These are phyloP conservation scores for Starmerella apis DNA, from an alignment of 805 yeast genomes.

Conservation along the genomic window DNA sequence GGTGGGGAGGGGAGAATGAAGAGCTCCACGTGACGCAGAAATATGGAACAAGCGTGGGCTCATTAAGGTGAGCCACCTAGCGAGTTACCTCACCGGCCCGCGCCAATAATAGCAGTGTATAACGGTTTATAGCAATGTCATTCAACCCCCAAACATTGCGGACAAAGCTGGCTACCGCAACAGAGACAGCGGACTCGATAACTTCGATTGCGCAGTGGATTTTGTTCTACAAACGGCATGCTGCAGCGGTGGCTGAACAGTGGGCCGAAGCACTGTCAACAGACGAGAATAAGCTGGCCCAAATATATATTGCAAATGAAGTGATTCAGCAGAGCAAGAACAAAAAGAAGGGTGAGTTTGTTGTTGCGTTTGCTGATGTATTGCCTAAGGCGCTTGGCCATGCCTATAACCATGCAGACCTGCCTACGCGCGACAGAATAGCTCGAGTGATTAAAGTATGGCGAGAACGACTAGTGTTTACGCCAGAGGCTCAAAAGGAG, in stretches of 20 bases:
- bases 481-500: conserved; percentile 28
- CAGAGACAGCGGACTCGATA: conserved; percentile 61
- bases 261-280: conserved; percentile 39
- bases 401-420: conserved; percentile 33
- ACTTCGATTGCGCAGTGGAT: conserved; percentile 65
- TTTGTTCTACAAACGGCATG: conserved; percentile 54
- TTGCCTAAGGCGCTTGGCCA: conserved; percentile 33
- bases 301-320: conserved; percentile 68
- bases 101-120: background rate
- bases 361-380: conserved; percentile 44
- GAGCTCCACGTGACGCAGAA: no score
- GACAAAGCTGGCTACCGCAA: conserved; percentile 32
- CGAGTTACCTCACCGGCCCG: no score
- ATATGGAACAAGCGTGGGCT: no score
- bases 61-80: no score
- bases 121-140: conserved; percentile 9
- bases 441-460: conserved; percentile 55
- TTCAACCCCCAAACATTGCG: conserved; percentile 24
- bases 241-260: conserved; percentile 41
- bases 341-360: conserved; percentile 47
- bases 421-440: conserved; percentile 42
- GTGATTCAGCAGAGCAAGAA: conserved; percentile 69
- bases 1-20: no score
- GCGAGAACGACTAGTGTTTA: conserved; percentile 50
- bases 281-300: conserved; percentile 39